Percentiles rank a stretch among this genome's conserved stretches.
phyloP scores from a whole-genome alignment of 2,329 filamentous ascomycete genomes.

The Chrysoporthe austroafricana region DNA sequence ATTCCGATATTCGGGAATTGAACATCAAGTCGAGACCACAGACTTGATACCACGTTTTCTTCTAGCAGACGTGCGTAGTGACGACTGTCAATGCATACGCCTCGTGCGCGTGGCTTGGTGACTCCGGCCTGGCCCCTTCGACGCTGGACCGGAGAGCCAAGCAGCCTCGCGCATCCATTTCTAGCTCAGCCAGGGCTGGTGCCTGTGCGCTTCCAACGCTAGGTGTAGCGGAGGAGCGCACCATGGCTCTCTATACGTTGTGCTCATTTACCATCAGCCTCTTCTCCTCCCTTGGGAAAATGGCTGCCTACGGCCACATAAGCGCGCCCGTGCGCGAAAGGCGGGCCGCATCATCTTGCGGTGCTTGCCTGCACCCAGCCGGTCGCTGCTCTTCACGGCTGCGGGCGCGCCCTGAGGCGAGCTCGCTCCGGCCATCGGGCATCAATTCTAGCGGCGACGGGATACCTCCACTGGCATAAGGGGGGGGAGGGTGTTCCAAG shows the following conservation, averaged over 20 bases:
- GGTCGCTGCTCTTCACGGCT: background rate
- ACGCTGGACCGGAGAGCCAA: background rate
- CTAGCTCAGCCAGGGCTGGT: background rate
- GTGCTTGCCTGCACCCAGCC: too few species aligned
- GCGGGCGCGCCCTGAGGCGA: background rate
- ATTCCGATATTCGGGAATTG: background rate
- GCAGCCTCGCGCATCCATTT: background rate
- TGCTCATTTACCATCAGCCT: background rate
- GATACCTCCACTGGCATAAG: too few species aligned
- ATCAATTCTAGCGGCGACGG: background rate
- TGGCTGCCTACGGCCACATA: background rate
- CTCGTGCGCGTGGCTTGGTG: background rate
- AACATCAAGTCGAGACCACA: background rate
- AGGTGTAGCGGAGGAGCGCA: background rate
- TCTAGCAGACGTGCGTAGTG: background rate
- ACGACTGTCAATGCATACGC: background rate
- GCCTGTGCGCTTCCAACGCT: background rate
- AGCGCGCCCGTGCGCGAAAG: too few species aligned
- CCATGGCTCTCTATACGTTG: background rate
- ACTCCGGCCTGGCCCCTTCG: conserved; percentile 2
- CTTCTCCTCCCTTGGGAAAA: background rate
- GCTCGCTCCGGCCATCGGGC: background rate
- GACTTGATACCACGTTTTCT: background rate
- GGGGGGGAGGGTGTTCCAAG: too few species aligned
- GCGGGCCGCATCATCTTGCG: too few species aligned